phyloP scores from a whole-genome alignment of 2,329 filamentous ascomycete genomes.

The Colletotrichum filicis region DNA sequence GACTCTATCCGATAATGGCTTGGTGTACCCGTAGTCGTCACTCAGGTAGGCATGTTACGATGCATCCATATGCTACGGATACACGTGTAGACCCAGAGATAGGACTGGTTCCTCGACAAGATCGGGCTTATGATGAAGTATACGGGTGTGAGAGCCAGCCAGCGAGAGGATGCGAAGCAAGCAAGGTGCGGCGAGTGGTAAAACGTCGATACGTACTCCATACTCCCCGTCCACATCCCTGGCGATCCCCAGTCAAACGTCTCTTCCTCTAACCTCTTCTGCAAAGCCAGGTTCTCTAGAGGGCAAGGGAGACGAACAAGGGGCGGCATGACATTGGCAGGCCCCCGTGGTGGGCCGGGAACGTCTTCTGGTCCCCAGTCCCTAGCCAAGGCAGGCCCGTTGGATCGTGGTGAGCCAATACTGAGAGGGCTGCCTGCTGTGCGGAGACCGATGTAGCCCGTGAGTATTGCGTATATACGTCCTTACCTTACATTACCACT shows the following conservation, averaged over 20 bases:
- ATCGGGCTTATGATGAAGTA: background rate
- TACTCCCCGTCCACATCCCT: background rate
- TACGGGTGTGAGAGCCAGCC: background rate
- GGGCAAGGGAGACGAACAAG: background rate
- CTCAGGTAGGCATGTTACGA: background rate
- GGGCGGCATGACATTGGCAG: constrained; percentile 7
- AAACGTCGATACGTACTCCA: constrained; percentile 16
- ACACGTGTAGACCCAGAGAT: background rate
- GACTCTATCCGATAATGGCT: background rate
- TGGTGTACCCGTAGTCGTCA: background rate
- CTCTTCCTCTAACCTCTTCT: background rate
- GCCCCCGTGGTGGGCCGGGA: constrained; percentile 5
- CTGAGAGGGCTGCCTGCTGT: background rate
- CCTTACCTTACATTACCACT: background rate
- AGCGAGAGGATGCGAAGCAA: background rate
- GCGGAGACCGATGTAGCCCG: background rate
- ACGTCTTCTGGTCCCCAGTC: background rate
- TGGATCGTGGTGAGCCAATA: constrained; percentile 2
- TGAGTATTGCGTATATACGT: background rate
- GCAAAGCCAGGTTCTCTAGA: constrained; percentile 4
- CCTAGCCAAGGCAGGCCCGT: constrained; percentile 5
- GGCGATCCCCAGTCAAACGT: background rate
- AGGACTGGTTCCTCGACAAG: background rate
- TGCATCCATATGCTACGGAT: background rate
- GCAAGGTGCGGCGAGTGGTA: constrained; percentile 5